These are phyloP conservation scores for Pezicula neosporulosa DNA, from an alignment of 2,329 filamentous ascomycete species.

Conservation along the genomic window DNA sequence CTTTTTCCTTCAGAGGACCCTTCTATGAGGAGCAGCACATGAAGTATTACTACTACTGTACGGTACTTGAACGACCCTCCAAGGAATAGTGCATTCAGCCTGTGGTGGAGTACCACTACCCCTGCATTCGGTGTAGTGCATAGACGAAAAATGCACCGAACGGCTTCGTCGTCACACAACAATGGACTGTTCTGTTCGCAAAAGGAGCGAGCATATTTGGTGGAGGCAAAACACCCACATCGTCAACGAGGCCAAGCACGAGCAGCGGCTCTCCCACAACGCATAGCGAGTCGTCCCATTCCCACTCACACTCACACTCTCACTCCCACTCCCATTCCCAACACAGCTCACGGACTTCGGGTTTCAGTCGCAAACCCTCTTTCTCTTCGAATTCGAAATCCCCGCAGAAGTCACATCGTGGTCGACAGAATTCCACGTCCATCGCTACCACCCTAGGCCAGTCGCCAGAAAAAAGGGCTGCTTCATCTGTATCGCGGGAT, in stretches of 20 bases:
- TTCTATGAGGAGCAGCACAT: no score
- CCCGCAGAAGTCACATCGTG: constrained; percentile 26
- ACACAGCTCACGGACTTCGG: constrained; percentile 42
- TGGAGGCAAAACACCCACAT: constrained; percentile 21
- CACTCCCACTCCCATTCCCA: constrained; percentile 5
- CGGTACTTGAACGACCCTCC: no score
- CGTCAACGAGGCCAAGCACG: constrained; percentile 22
- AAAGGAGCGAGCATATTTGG: constrained; percentile 7
- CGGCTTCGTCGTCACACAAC: constrained; percentile 8
- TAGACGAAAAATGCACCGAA: constrained; percentile 7
- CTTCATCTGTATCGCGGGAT: constrained; percentile 1
- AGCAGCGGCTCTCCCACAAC: constrained; percentile 18
- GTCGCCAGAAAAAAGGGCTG: constrained; percentile 14
- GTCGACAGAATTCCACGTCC: constrained; percentile 37
- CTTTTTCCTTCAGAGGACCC: no score
- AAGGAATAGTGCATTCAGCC: no score
- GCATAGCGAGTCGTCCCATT: constrained; percentile 16
- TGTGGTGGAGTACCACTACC: no score
- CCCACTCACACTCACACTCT: background rate
- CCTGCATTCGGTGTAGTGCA: constrained; percentile 2
- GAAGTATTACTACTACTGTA: no score
- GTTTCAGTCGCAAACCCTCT: constrained; percentile 50
- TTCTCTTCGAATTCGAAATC: constrained; percentile 37
- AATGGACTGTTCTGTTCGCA: constrained; percentile 14
- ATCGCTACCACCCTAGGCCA: background rate